These are phyloP conservation scores for Aspergillus hancockii DNA, from an alignment of 495 filamentous ascomycete genomes.

Conservation along the genomic window DNA sequence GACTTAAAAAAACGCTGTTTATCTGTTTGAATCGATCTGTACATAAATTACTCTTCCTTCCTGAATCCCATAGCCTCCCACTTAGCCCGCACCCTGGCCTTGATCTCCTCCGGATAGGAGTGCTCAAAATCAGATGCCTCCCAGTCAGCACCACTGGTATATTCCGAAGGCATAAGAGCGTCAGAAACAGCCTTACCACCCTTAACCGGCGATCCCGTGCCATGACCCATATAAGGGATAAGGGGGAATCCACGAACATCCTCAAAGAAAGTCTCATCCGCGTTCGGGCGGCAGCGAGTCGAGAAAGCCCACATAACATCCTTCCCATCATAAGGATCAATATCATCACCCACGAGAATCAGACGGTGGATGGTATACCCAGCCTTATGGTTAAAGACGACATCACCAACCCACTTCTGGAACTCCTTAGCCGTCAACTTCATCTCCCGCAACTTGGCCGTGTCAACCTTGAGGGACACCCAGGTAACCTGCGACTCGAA, in stretches of 20 bases:
- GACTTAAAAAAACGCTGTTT: neutral
- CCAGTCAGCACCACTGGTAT: constrained; percentile 35
- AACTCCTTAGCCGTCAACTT: constrained; percentile 27
- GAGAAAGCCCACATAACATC: constrained; percentile 35
- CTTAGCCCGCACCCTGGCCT: constrained; percentile 32
- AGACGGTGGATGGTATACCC: constrained; percentile 29
- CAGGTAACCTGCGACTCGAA: constrained; percentile 34
- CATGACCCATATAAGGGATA: constrained; percentile 31
- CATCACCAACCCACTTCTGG: constrained; percentile 19
- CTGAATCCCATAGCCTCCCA: constrained; percentile 38
- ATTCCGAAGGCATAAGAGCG: constrained; percentile 38
- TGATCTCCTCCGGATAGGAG: constrained; percentile 36
- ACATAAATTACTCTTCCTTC: constrained; percentile 4
- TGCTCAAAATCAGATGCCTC: constrained; percentile 34
- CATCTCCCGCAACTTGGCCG: constrained; percentile 15
- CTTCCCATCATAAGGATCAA: constrained; percentile 24
- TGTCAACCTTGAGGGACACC: constrained; percentile 30
- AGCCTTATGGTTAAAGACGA: constrained; percentile 29
- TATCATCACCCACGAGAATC: constrained; percentile 31
- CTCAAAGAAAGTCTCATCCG: constrained; percentile 31
- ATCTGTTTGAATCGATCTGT: neutral
- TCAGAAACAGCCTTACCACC: constrained; percentile 43
- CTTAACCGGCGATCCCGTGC: constrained; percentile 20
- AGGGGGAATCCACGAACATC: constrained; percentile 27
- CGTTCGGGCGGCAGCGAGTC: constrained; percentile 31